phyloP scores from a whole-genome alignment of 495 filamentous ascomycete genomes.

The Trypethelium eluteriae region DNA sequence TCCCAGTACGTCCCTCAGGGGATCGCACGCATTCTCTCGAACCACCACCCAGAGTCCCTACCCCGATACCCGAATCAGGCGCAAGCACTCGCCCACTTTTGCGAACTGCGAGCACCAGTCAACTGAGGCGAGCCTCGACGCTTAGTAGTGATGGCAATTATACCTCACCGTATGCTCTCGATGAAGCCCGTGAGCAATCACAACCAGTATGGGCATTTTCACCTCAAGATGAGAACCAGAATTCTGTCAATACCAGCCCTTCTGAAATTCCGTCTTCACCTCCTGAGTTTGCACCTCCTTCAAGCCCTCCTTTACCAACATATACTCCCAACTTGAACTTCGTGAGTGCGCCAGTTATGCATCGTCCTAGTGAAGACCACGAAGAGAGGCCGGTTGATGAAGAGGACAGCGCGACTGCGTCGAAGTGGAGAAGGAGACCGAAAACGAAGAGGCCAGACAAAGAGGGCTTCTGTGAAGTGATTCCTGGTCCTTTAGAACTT shows the following conservation, averaged over 20 bases:
- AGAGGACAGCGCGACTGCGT: slow-evolving; percentile 27
- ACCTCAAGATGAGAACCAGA: slow-evolving; percentile 24
- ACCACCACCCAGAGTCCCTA: slow-evolving; percentile 72
- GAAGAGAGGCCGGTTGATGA: slow-evolving; percentile 33
- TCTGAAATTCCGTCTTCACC: slow-evolving; percentile 70
- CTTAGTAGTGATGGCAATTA: slow-evolving; percentile 15
- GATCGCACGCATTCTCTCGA: slow-evolving; percentile 52
- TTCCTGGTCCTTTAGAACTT: slow-evolving; percentile 30
- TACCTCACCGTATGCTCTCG: neutral
- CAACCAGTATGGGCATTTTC: slow-evolving; percentile 6
- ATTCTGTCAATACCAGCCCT: slow-evolving; percentile 49
- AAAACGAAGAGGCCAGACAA: slow-evolving; percentile 20
- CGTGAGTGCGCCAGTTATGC: slow-evolving; percentile 66
- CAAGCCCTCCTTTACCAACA: slow-evolving; percentile 66
- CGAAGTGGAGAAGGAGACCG: slow-evolving; percentile 19
- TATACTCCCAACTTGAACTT: slow-evolving; percentile 68
- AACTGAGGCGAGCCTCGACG: slow-evolving; percentile 22
- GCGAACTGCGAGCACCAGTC: slow-evolving; percentile 20
- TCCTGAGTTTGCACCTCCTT: slow-evolving; percentile 58
- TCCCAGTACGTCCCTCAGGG: slow-evolving; percentile 49
- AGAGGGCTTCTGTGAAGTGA: slow-evolving; percentile 18
- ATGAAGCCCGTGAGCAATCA: neutral
- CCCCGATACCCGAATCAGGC: slow-evolving; percentile 46
- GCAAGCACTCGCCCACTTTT: slow-evolving; percentile 17
- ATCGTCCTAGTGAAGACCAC: slow-evolving; percentile 48